phyloP scores from a whole-genome alignment of 2,329 filamentous ascomycete genomes.

The Cladobotryum protrusum region DNA sequence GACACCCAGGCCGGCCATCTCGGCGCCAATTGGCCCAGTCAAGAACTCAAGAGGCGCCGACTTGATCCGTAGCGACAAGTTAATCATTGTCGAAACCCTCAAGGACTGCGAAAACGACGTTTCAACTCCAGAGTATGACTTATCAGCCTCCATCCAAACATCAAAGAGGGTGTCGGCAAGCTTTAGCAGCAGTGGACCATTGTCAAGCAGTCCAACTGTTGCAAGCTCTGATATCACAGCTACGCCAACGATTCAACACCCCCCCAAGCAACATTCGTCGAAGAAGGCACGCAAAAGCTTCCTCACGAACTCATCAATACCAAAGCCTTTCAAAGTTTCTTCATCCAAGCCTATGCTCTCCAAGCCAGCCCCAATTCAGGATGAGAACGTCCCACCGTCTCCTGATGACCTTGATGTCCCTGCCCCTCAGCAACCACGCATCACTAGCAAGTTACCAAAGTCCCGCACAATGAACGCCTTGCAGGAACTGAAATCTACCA shows the following conservation, averaged over 20 bases:
- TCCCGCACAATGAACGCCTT: constrained; percentile 41
- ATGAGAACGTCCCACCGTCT: constrained; percentile 22
- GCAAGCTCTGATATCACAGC: constrained; percentile 24
- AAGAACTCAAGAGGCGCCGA: constrained; percentile 31
- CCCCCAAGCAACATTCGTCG: constrained; percentile 6
- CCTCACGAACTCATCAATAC: constrained; percentile 12
- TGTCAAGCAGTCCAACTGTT: constrained; percentile 24
- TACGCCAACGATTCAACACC: constrained; percentile 15
- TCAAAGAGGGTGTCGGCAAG: constrained; percentile 26
- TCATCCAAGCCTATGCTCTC: constrained; percentile 13
- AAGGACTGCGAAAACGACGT: constrained; percentile 26
- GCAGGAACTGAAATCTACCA: constrained; percentile 39
- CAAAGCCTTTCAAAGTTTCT: constrained; percentile 12
- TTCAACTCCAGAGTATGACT: constrained; percentile 9
- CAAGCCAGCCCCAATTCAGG: constrained; percentile 11
- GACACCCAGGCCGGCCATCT: constrained; percentile 26
- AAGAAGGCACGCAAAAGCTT: constrained; percentile 15
- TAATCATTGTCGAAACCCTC: constrained; percentile 31
- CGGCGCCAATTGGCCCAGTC: constrained; percentile 32
- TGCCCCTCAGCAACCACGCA: not conserved
- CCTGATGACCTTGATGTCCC: not conserved
- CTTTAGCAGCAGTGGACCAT: constrained; percentile 19
- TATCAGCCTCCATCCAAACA: constrained; percentile 12
- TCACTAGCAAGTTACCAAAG: constrained; percentile 31
- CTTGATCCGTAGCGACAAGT: constrained; percentile 27